Evolutionary conservation across 2,329 filamentous ascomycete species (phyloP), one percentile per base, ranked within the genome.

Genomic region (Dactylellina cionopaga): DNA sequence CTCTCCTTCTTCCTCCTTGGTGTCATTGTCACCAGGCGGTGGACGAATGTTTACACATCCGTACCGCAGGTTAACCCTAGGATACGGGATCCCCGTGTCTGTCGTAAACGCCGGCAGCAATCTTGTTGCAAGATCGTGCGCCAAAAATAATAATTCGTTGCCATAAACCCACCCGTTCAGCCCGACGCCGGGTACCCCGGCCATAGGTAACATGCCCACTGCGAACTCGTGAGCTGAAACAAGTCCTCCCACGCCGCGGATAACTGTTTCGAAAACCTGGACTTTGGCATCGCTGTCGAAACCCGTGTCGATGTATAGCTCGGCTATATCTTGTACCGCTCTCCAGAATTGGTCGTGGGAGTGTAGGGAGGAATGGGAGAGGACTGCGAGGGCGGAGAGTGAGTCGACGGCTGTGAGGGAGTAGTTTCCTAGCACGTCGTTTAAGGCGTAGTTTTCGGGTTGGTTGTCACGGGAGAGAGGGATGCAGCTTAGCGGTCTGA

Each of bases 241-340:
- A 64, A 99, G 83, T 0, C 95, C 95, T 11, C 95, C 95, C 46
- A 96, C 87, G 13, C 94, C 95, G 68, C 95, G 87, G 76, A 99
- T 99, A 33, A 96, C 94, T 0, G 94, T 98, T 83, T 99, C 95
- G 78, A 99, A 99, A 37, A 99, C 92, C 81, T 99, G 94, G 1
- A 99, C 95, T 81, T 98, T 99, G 82, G 93, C 96, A 81, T 99
- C 94, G 39, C 96, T 83, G 80, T 99, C 92, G 78, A 99, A 99
- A 0, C 92, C 95, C 60, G 88, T 86, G 2, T 89, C 35, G 83
- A 31, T 80, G 75, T 69, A 85, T 76, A 35, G 83, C 78, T 60
- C 77, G 77, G 66, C 66, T 13, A 77, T 56, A 65, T 76, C 69
- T 31, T 59, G 64, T 9, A 74, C 74, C 15, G 79, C 91, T 85